A percentile compares a stretch with the other conserved stretches of the same genome.
These are phyloP conservation scores for Nothophaeocryptopus gaeumannii DNA, from an alignment of 2,329 filamentous ascomycete genomes.

Conservation along the genomic window DNA sequence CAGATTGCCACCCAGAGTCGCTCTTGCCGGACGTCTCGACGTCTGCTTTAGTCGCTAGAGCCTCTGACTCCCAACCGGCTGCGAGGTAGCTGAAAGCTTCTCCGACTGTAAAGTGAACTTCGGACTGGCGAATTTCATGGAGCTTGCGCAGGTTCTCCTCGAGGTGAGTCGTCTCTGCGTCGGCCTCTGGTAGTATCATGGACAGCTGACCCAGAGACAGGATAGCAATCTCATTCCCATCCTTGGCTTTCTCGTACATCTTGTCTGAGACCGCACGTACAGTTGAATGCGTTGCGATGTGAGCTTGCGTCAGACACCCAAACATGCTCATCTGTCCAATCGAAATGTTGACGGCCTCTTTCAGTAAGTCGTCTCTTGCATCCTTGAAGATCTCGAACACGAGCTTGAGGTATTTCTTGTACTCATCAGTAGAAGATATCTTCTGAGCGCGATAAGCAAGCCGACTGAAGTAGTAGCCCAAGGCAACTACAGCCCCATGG, in stretches of 20 bases:
- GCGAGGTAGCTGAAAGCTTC: constrained; percentile 79
- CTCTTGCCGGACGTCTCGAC: constrained; percentile 52
- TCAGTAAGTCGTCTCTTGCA: constrained; percentile 55
- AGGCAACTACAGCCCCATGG: constrained; percentile 59
- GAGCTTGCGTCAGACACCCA: constrained; percentile 49
- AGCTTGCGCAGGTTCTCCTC: constrained; percentile 69
- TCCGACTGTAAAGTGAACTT: constrained; percentile 86
- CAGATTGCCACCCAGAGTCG: constrained; percentile 30
- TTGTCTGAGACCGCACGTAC: constrained; percentile 54
- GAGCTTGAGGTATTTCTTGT: constrained; percentile 42
- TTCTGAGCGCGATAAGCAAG: constrained; percentile 47
- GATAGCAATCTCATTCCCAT: constrained; percentile 79
- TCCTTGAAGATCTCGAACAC: constrained; percentile 53
- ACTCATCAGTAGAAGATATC: background rate
- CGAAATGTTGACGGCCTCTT: constrained; percentile 56
- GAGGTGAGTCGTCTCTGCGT: constrained; percentile 52
- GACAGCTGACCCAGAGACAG: constrained; percentile 74
- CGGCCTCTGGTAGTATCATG: constrained; percentile 55
- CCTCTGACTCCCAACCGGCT: constrained; percentile 78
- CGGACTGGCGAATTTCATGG: constrained; percentile 79
- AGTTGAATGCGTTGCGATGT: constrained; percentile 28
- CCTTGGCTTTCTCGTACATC: constrained; percentile 67
- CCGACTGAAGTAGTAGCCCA: constrained; percentile 59
- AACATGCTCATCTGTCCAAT: constrained; percentile 63
- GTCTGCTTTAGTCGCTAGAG: constrained; percentile 71